phyloP scores from a whole-genome alignment of 176 grass and related monocot species.

The Hordeum vulgare region MorexV3_pseudomolecules_assembly NC_058522.1:575949341-575949840 shows the following conservation, averaged over 20 bases:
- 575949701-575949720: constrained; percentile 99
- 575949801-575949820: constrained; percentile 2
- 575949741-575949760: constrained; percentile 88
- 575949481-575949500: constrained; percentile 93
- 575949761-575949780: constrained; percentile 21
- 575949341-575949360: constrained; percentile 1
- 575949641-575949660: constrained; percentile 96
- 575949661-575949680: constrained; percentile 97
- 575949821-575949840: constrained; percentile 23
- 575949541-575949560: constrained; percentile 73
- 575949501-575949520: constrained; percentile 82
- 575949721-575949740: constrained; percentile 91
- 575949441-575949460: not conserved
- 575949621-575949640: constrained; percentile 91
- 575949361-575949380: not conserved
- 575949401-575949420: not conserved
- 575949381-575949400: not conserved
- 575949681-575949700: constrained; percentile 95
- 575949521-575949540: constrained; percentile 83
- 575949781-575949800: not conserved
- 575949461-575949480: constrained; percentile 22
- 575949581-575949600: constrained; percentile 95
- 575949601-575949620: constrained; percentile 79
- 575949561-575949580: constrained; percentile 88
- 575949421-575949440: not conserved